A percentile compares a stretch with the other conserved stretches of the same genome.
Evolutionary conservation across 768 basidiomycete genomes (phyloP).

Genomic region (Trametes coccinea): DNA sequence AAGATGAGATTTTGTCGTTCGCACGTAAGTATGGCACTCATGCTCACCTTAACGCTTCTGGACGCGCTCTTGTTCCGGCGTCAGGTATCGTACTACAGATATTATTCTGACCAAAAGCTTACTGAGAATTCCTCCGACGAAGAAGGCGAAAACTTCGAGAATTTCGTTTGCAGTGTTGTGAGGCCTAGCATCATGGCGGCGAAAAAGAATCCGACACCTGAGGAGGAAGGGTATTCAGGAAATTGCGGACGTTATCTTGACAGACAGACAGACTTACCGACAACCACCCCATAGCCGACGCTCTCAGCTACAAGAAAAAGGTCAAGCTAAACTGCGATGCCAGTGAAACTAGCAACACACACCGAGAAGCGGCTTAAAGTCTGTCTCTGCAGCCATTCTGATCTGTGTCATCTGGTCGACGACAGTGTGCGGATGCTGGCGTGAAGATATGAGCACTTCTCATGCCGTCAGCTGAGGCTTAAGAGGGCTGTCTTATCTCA

Average conservation of each 20-base stretch:
- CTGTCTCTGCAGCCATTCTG: too few species aligned
- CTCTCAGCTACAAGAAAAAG: slow-evolving; percentile 36
- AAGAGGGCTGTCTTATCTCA: too few species aligned
- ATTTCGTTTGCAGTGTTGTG: slow-evolving; percentile 47
- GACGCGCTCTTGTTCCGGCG: slow-evolving; percentile 41
- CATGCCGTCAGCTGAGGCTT: too few species aligned
- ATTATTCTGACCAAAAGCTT: neutral
- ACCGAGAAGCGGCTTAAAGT: too few species aligned
- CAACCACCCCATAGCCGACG: slow-evolving; percentile 51
- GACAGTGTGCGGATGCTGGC: too few species aligned
- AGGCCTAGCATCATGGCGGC: slow-evolving; percentile 47
- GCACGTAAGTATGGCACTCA: neutral
- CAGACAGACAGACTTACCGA: slow-evolving; percentile 34
- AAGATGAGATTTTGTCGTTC: neutral
- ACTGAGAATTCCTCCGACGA: slow-evolving; percentile 54
- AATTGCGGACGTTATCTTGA: neutral
- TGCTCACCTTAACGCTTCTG: slow-evolving; percentile 43
- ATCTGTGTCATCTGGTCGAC: too few species aligned
- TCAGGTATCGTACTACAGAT: neutral
- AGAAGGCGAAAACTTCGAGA: slow-evolving; percentile 45
- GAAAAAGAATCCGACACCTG: slow-evolving; percentile 54
- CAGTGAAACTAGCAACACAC: too few species aligned
- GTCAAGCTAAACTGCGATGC: too few species aligned
- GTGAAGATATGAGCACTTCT: too few species aligned
- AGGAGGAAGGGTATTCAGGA: neutral